These are phyloP conservation scores for Colletotrichum sp. DNA, from an alignment of 2,329 filamentous ascomycete species.

Conservation along the genomic window DNA sequence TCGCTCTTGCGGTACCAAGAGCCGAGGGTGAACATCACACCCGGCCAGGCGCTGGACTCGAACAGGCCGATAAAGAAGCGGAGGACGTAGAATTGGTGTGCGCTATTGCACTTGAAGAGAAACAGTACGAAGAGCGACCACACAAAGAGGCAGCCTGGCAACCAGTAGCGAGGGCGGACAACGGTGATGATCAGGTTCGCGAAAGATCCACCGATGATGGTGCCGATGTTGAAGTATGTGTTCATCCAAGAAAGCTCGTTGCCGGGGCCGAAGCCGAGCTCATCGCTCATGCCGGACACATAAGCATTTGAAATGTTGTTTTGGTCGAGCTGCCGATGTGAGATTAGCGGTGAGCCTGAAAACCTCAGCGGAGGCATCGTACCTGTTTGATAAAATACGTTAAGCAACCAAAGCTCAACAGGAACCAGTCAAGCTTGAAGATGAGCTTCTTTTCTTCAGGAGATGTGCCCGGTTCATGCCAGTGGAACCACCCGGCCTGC, in stretches of 20 bases:
- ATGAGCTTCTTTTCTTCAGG: slow-evolving; percentile 49
- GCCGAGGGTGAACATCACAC: slow-evolving; percentile 58
- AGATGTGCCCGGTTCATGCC: slow-evolving; percentile 46
- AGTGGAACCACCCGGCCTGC: slow-evolving; percentile 37
- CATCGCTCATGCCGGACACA: slow-evolving; percentile 50
- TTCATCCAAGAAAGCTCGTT: slow-evolving; percentile 51
- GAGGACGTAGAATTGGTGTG: slow-evolving; percentile 47
- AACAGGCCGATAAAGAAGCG: slow-evolving; percentile 61
- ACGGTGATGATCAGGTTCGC: slow-evolving; percentile 50
- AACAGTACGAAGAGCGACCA: slow-evolving; percentile 47
- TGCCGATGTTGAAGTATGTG: slow-evolving; percentile 52
- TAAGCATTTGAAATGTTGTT: slow-evolving; percentile 55
- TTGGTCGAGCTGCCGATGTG: slow-evolving; percentile 39
- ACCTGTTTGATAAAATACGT: slow-evolving; percentile 50
- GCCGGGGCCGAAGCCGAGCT: slow-evolving; percentile 45
- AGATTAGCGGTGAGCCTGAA: too few relatives aligned
- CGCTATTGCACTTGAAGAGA: slow-evolving; percentile 43
- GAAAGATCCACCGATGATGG: slow-evolving; percentile 48
- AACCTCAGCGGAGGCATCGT: not conserved
- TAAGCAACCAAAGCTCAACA: slow-evolving; percentile 45
- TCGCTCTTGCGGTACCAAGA: slow-evolving; percentile 66
- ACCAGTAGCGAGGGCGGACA: slow-evolving; percentile 46
- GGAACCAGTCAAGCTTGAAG: slow-evolving; percentile 55
- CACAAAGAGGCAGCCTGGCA: slow-evolving; percentile 37
- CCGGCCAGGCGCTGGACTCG: slow-evolving; percentile 61